Base-by-base conservation (phyloP, 2,329 filamentous ascomycete species). In the Trichoderma brevicompactum region DNA sequence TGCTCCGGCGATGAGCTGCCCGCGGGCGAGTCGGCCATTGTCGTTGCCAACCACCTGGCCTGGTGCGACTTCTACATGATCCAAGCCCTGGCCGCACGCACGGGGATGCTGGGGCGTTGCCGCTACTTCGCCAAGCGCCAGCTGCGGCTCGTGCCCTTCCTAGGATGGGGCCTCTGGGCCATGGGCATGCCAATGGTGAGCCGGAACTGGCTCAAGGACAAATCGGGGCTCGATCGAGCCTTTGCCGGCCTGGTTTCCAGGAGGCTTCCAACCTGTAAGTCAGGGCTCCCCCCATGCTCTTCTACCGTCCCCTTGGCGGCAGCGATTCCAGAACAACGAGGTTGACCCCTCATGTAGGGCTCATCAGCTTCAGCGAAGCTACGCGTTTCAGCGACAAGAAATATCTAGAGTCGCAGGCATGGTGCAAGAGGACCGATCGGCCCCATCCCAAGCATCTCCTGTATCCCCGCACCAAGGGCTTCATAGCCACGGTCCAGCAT, bases 41-140 rank as follows among this genome's bases (percentile, higher is more conserved):
- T 89, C 38, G 76, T 89, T 61, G 78, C 81, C 62, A 87, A 89
- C 72, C 86, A 88, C 74, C 81, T 87, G 44, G 80, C 79, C 59
- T 89, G 86, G 86, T 79, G 81, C 65, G 86, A 89, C 74, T 88
- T 89, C 72, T 89, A 87, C 77, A 82, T 88, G 79, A 85, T 88
- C 68, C 85, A 89, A 74, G 81, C 81, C 43, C 74, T 87, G 48
- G 86, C 86, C 13, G 70, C 82, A 54, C 77, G 77, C 48, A 75
- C 82, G 12, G 80, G 79, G 63, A 89, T 89, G 87, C 79, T 89
- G 7, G 79, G 83, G n/a, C 79, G 84, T 58, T 87, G 84, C 71
- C 81, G 85, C 34, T 89, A 86, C 79, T 88, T 89, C 72, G 83
- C 85, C 64, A 89, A 88, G 75, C 80, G 82, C 66, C 81, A 87